These are phyloP conservation scores for Populus hybrid DNA, from an alignment of 441 rosid genomes.

Conservation along the genomic window DNA sequence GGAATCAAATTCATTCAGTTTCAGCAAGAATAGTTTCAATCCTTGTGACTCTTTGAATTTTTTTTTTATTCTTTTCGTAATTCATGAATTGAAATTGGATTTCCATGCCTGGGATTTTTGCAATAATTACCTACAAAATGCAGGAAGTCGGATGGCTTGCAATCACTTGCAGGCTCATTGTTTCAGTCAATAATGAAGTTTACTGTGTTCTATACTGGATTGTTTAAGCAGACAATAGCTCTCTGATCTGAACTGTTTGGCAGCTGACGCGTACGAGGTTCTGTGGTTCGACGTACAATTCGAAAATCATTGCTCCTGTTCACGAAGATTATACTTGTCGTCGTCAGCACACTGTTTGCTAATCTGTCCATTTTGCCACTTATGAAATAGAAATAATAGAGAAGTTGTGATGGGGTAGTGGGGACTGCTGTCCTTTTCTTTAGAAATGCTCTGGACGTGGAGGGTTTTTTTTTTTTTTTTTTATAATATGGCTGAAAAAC, in stretches of 20 bases:
- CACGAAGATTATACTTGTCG: background rate
- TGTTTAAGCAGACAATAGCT: background rate
- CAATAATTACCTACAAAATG: background rate
- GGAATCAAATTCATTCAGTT: no score
- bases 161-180: no score
- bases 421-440: background rate
- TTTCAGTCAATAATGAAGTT: background rate
- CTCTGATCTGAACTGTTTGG: background rate
- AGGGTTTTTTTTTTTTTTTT: no score
- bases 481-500: no score
- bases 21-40: no score
- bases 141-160: background rate
- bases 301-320: background rate
- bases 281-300: background rate
- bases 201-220: background rate
- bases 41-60: no score
- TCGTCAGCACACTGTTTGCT: background rate
- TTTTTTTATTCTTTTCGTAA: background rate
- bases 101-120: background rate
- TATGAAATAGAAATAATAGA: background rate
- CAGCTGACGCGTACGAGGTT: background rate
- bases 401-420: background rate
- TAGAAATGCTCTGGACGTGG: background rate
- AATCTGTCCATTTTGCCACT: background rate
- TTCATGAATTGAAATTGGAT: background rate